Conservation (phyloP, 768 basidiomycete genomes). For the Trametes coccinea region DNA sequence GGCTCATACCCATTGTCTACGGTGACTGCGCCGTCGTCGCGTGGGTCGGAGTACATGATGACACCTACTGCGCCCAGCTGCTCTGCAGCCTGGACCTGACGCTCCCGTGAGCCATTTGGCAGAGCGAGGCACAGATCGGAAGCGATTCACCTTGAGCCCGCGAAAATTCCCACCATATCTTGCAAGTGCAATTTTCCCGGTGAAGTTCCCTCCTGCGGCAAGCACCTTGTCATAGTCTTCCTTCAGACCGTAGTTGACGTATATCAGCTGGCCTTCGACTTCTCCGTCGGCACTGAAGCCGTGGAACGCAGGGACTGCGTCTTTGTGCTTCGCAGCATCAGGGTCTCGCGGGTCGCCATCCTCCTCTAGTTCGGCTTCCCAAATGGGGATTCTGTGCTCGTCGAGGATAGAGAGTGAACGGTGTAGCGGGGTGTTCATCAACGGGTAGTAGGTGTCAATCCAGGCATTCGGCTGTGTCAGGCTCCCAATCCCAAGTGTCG, state of each 20-base stretch:
- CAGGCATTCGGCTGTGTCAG: slow-evolving; percentile 62
- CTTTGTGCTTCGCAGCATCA: slow-evolving; percentile 64
- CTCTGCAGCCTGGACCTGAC: slow-evolving; percentile 75
- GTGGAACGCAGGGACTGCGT: slow-evolving; percentile 79
- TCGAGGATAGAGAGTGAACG: slow-evolving; percentile 63
- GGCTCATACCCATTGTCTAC: slow-evolving; percentile 72
- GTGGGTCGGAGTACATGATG: slow-evolving; percentile 83
- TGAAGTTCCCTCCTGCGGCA: slow-evolving; percentile 65
- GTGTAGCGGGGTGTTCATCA: slow-evolving; percentile 77
- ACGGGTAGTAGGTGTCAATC: slow-evolving; percentile 88
- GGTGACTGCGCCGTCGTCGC: slow-evolving; percentile 81
- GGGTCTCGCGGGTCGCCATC: slow-evolving; percentile 72
- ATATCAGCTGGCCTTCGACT: slow-evolving; percentile 70
- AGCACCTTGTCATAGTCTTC: slow-evolving; percentile 71
- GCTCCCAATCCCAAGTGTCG: slow-evolving; percentile 54
- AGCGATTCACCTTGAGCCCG: slow-evolving; percentile 71
- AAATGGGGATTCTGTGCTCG: slow-evolving; percentile 45
- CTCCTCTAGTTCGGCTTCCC: slow-evolving; percentile 76
- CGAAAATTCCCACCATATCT: slow-evolving; percentile 82
- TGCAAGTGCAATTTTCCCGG: slow-evolving; percentile 74
- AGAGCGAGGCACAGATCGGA: not conserved
- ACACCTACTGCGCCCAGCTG: slow-evolving; percentile 78
- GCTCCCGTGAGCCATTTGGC: not conserved
- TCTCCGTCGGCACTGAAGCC: slow-evolving; percentile 79
- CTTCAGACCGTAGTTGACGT: slow-evolving; percentile 79